phyloP scores from a whole-genome alignment of 176 grass and related monocot genomes.

The Triticum timopheevii region DNA sequence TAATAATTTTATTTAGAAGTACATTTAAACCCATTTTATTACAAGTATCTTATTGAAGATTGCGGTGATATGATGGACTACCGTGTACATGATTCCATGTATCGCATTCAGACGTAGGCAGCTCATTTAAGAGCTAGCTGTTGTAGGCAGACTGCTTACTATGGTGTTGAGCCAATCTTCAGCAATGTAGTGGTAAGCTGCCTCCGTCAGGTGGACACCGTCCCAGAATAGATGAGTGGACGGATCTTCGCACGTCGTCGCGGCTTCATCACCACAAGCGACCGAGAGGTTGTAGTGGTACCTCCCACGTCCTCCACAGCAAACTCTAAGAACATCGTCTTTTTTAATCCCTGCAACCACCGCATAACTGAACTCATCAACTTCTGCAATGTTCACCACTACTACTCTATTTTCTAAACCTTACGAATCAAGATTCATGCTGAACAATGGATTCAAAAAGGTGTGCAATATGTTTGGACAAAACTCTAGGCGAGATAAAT shows the following conservation, averaged over 20 bases:
- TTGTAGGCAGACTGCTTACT: background rate
- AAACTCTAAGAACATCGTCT: background rate
- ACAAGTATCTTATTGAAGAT: background rate
- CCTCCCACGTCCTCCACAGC: background rate
- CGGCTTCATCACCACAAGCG: background rate
- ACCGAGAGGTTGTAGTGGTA: background rate
- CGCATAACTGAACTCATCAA: background rate
- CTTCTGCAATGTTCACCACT: background rate
- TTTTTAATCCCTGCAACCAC: slow-evolving; percentile 1
- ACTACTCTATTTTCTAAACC: background rate
- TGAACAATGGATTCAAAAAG: background rate
- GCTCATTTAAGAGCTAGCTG: background rate
- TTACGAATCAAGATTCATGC: background rate
- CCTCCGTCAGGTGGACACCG: background rate
- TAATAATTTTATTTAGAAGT: background rate
- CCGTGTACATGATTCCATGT: background rate
- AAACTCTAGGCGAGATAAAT: too few species aligned
- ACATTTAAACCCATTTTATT: background rate
- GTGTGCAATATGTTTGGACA: background rate
- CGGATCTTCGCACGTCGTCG: background rate
- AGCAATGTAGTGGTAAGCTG: background rate
- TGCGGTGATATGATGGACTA: background rate
- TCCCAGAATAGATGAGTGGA: background rate
- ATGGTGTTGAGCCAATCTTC: slow-evolving; percentile 3
- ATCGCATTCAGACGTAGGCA: background rate